These are phyloP conservation scores for Schizothecium vesticola DNA, from an alignment of 495 filamentous ascomycete genomes.

Conservation along the genomic window DNA sequence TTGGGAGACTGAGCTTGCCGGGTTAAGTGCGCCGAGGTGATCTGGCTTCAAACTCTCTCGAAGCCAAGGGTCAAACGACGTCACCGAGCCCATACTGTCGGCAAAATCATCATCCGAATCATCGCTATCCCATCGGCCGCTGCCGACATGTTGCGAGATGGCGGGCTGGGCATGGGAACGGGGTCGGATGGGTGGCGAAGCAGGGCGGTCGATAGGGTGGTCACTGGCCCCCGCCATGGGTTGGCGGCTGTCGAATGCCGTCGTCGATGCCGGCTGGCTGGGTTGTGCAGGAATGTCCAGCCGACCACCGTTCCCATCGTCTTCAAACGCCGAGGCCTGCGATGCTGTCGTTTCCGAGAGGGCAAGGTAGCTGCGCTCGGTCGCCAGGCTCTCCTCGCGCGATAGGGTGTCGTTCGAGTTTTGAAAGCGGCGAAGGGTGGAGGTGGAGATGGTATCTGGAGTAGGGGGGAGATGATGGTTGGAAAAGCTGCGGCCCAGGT, in stretches of 20 bases:
- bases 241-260: slow-evolving; percentile 25
- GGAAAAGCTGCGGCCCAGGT: slow-evolving; percentile 21
- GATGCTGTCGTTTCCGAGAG: slow-evolving; percentile 23
- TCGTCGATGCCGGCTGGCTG: slow-evolving; percentile 21
- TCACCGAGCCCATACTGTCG: slow-evolving; percentile 19
- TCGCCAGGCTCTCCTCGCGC: slow-evolving; percentile 15
- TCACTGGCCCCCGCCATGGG: slow-evolving; percentile 4
- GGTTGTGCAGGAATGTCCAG: neutral
- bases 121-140: slow-evolving; percentile 29
- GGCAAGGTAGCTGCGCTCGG: slow-evolving; percentile 19
- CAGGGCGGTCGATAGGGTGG: slow-evolving; percentile 3
- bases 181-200: slow-evolving; percentile 23
- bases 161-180: slow-evolving; percentile 30
- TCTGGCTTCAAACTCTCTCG: slow-evolving; percentile 38
- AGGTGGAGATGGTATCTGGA: slow-evolving; percentile 50
- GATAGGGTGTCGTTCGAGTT: slow-evolving; percentile 35
- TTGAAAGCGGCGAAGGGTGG: slow-evolving; percentile 39
- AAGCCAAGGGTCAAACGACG: slow-evolving; percentile 41
- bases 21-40: slow-evolving; percentile 12
- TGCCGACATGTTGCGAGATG: slow-evolving; percentile 14
- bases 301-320: neutral
- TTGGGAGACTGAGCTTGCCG: slow-evolving; percentile 23
- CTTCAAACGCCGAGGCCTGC: slow-evolving; percentile 11
- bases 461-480: slow-evolving; percentile 44
- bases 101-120: slow-evolving; percentile 21